Evolutionary conservation across 176 grass and related monocot genomes (phyloP), one percentile per base, ranked within the genome.

Genomic region (Aegilops bicornis): DNA sequence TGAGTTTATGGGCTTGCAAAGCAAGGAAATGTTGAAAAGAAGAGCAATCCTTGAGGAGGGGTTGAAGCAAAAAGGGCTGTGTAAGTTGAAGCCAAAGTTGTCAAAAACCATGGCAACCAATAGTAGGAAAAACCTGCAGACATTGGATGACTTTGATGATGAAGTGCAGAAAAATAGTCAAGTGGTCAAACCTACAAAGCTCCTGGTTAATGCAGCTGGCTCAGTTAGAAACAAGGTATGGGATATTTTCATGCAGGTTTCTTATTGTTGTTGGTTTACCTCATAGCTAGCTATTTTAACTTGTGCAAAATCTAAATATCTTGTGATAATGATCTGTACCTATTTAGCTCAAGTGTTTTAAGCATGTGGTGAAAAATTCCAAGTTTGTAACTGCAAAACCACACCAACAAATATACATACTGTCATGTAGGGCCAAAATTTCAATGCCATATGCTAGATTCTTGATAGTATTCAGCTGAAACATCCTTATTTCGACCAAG

Each of bases 11-110:
- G 82, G 93, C 64, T 78, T 76, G 20, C 91, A 91, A 85, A 92
- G 93, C 82, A 80, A 90, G 59, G 88, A 98, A 89, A 98, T 98
- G 96, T 79, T 98, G 82, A 98, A 95, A 85, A 82, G 95, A 88
- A 95, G 96, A 89, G 91, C 88, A 69, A 85, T 89, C 43, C 91
- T 98, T 23, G 96, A 95, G 80, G 96, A 80, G 69, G 95, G 93
- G 63, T 91, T 96, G 82, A 95, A 90, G 83, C 81, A 98, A 86
- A 98, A 91, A 77, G 96, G 96, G 48, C 83, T 98, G 37, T 95
- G 91, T 76, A 95, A 91, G 4, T 61, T 61, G 17, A 95, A 98
- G 54, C 65, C 76, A 10, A 93, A 89, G 35, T 35, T 65, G 29
- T 86, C 42, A 83, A 91, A 84, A 59, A 56, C n/a, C 59, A 92